Conservation (phyloP, 2,329 filamentous ascomycete genomes). For the Ascochyta pisi region DNA sequence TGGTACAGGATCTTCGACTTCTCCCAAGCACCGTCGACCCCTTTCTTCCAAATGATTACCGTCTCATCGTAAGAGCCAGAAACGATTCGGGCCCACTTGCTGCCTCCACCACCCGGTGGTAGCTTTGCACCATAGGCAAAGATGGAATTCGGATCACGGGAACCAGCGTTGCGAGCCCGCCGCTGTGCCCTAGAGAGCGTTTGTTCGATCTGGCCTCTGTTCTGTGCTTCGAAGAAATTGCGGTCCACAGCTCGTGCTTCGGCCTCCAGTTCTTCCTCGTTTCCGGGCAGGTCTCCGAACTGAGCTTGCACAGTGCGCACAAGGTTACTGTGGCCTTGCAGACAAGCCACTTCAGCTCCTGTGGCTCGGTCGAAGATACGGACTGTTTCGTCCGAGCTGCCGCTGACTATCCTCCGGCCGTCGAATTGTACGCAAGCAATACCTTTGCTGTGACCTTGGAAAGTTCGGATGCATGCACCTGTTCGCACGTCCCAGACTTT, state of each 20-base stretch:
- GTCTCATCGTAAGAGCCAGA: conserved; percentile 96
- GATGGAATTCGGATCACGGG: conserved; percentile 76
- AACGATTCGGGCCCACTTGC: conserved; percentile 90
- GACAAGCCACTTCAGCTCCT: conserved; percentile 85
- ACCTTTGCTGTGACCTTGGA: conserved; percentile 88
- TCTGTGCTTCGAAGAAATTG: conserved; percentile 69
- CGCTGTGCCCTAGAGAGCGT: conserved; percentile 44
- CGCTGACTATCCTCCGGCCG: conserved; percentile 89
- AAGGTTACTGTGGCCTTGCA: conserved; percentile 81
- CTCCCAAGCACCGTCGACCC: conserved; percentile 84
- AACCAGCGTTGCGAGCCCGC: conserved; percentile 69
- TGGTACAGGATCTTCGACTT: conserved; percentile 77
- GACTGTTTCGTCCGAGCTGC: conserved; percentile 94
- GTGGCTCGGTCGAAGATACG: conserved; percentile 91
- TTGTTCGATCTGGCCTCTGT: conserved; percentile 52
- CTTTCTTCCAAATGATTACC: conserved; percentile 92
- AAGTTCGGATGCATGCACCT: conserved; percentile 76
- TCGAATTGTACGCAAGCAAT: conserved; percentile 99
- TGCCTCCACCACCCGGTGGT: conserved; percentile 88
- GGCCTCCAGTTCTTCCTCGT: conserved; percentile 73
- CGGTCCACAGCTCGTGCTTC: conserved; percentile 77
- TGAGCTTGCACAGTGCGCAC: conserved; percentile 95
- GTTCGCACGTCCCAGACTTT: conserved; percentile 93
- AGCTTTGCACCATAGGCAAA: conserved; percentile 83
- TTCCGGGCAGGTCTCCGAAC: conserved; percentile 87